phyloP scores from a whole-genome alignment of 108 stramenopile genomes.

The Nitzschia inconspicua region DNA sequence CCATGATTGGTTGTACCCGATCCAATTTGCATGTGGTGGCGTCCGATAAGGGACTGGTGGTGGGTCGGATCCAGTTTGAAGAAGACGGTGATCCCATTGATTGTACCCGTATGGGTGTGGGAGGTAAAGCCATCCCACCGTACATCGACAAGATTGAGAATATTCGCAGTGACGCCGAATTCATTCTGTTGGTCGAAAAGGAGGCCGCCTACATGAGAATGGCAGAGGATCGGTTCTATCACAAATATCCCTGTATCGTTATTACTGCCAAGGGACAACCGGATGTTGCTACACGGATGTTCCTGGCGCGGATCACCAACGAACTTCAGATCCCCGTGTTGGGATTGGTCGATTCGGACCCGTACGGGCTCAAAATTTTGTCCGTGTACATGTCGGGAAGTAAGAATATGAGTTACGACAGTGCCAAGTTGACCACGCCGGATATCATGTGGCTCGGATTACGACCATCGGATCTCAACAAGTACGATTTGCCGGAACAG shows the following conservation, averaged over 20 bases:
- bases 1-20: conserved; percentile 96
- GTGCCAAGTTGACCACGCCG: conserved; percentile 92
- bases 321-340: conserved; percentile 94
- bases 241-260: conserved; percentile 95
- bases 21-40: conserved; percentile 96
- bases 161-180: conserved; percentile 91
- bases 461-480: conserved; percentile 91
- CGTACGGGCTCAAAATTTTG: conserved; percentile 97
- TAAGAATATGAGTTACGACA: conserved; percentile 96
- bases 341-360: conserved; percentile 95
- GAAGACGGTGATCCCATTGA: conserved; percentile 97
- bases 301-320: conserved; percentile 68
- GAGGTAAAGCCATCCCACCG: conserved; percentile 97
- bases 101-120: conserved; percentile 92
- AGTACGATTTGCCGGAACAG: conserved; percentile 74
- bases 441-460: conserved; percentile 94
- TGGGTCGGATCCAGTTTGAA: conserved; percentile 83
- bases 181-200: conserved; percentile 96
- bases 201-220: conserved; percentile 99
- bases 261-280: conserved; percentile 99
- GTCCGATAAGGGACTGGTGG: conserved; percentile 95
- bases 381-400: conserved; percentile 91
- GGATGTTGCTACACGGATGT: conserved; percentile 90
- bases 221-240: conserved; percentile 96
- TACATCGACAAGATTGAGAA: conserved; percentile 96